A percentile compares a stretch with the other conserved stretches of the same genome.
Evolutionary conservation across 208 protist genomes (phyloP).

Genomic region (Leptomonas seymouri): DNA sequence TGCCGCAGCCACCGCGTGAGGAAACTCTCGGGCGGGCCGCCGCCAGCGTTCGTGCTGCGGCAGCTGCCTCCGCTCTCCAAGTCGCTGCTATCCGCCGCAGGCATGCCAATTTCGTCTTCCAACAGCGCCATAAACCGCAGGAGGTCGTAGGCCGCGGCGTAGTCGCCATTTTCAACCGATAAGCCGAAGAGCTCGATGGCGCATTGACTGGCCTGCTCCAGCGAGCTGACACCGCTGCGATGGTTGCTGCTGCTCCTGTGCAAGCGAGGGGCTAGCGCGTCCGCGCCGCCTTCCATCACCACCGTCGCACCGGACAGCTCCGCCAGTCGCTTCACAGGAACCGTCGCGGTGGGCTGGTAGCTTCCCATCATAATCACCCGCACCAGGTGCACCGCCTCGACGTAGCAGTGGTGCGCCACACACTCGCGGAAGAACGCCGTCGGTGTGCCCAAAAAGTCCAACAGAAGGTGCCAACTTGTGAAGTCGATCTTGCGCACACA

Average conservation of each 20-base stretch:
- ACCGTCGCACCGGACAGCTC: not conserved
- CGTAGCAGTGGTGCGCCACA: constrained; percentile 53
- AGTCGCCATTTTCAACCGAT: constrained; percentile 40
- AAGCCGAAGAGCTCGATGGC: constrained; percentile 45
- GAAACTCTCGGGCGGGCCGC: constrained; percentile 9
- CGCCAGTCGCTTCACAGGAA: constrained; percentile 17
- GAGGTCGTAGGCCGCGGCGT: constrained; percentile 60
- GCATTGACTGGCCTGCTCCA: constrained; percentile 39
- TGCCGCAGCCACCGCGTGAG: constrained; percentile 39
- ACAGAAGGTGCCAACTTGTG: constrained; percentile 55
- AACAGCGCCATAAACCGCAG: constrained; percentile 77
- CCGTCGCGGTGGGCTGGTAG: constrained; percentile 22
- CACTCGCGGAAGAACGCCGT: constrained; percentile 73
- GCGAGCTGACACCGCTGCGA: constrained; percentile 12
- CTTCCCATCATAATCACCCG: constrained; percentile 69
- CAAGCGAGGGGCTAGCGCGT: not conserved
- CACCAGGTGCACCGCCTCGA: constrained; percentile 69
- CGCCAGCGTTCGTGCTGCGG: not conserved
- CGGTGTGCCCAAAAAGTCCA: constrained; percentile 69
- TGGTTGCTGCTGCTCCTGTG: not conserved
- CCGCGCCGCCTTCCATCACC: not conserved
- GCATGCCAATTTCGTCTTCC: constrained; percentile 47
- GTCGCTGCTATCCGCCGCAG: constrained; percentile 15
- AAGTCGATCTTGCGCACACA: constrained; percentile 83
- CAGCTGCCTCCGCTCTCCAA: not conserved